Evolutionary conservation across 805 yeast genomes (phyloP).

Genomic region (Myxozyma neglecta): DNA sequence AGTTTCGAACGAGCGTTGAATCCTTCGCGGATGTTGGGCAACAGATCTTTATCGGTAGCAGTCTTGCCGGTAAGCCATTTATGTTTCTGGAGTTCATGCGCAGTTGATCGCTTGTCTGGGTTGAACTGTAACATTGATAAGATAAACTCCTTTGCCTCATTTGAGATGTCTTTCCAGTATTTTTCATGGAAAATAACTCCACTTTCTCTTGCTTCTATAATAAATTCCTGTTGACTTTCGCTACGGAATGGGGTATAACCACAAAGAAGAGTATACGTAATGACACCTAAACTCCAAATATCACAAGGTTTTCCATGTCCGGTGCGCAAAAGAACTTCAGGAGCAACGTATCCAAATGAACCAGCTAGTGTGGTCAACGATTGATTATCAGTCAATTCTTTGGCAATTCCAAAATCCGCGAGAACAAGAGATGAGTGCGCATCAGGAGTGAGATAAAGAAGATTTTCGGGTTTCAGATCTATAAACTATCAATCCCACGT

Average conservation of each 20-base stretch:
- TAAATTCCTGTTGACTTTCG: constrained; percentile 76
- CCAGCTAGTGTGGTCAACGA: constrained; percentile 76
- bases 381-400: constrained; percentile 63
- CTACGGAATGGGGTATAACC: constrained; percentile 92
- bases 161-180: constrained; percentile 81
- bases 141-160: constrained; percentile 79
- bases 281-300: constrained; percentile 93
- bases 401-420: constrained; percentile 97
- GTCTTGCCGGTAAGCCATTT: constrained; percentile 63
- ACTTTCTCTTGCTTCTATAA: constrained; percentile 73
- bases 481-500: not conserved
- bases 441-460: constrained; percentile 65
- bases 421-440: constrained; percentile 72
- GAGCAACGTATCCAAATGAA: constrained; percentile 95
- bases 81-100: constrained; percentile 56
- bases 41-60: constrained; percentile 58
- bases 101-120: constrained; percentile 68
- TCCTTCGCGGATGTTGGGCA: constrained; percentile 76
- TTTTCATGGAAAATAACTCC: constrained; percentile 84
- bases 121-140: constrained; percentile 65
- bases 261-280: constrained; percentile 82
- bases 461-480: constrained; percentile 92
- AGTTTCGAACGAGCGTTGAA: constrained; percentile 83
- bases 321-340: constrained; percentile 75
- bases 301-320: constrained; percentile 97